Evolutionary conservation across 805 yeast genomes (phyloP).

Genomic region (Candida vartiovaarae): DNA sequence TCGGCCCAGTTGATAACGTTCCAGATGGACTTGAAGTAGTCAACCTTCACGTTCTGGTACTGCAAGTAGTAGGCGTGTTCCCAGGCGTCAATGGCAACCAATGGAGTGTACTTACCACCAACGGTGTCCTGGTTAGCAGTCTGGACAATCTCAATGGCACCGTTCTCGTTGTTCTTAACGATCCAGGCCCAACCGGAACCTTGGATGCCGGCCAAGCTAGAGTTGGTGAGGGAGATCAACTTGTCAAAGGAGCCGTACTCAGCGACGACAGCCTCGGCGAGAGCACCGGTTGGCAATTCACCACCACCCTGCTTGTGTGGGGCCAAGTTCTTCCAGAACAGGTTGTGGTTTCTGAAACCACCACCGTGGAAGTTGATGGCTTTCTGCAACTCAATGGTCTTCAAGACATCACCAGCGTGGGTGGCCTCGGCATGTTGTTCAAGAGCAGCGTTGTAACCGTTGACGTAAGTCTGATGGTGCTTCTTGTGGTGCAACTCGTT

Average conservation of each 20-base stretch:
- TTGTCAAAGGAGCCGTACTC: conserved; percentile 72
- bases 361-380: conserved; percentile 88
- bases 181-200: conserved; percentile 97
- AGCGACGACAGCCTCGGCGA: conserved; percentile 49
- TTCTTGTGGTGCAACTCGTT: conserved; percentile 82
- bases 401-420: conserved; percentile 48
- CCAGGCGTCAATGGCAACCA: conserved; percentile 93
- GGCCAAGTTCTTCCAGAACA: conserved; percentile 85
- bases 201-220: conserved; percentile 77
- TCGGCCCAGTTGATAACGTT: conserved; percentile 90
- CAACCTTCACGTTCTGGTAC: conserved; percentile 85
- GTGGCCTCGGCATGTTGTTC: conserved; percentile 68
- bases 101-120: conserved; percentile 54
- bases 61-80: conserved; percentile 95
- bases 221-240: conserved; percentile 55
- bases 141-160: conserved; percentile 71
- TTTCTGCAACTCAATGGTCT: conserved; percentile 59
- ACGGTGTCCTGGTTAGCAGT: conserved; percentile 86
- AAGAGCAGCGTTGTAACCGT: conserved; percentile 70
- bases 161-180: conserved; percentile 71
- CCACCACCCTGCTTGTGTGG: conserved; percentile 79
- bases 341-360: conserved; percentile 78
- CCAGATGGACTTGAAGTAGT: conserved; percentile 93
- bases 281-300: conserved; percentile 44
- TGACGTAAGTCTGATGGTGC: conserved; percentile 90